phyloP scores from a whole-genome alignment of 352 stramenopile genomes.

The Phytophthora ramorum region DNA sequence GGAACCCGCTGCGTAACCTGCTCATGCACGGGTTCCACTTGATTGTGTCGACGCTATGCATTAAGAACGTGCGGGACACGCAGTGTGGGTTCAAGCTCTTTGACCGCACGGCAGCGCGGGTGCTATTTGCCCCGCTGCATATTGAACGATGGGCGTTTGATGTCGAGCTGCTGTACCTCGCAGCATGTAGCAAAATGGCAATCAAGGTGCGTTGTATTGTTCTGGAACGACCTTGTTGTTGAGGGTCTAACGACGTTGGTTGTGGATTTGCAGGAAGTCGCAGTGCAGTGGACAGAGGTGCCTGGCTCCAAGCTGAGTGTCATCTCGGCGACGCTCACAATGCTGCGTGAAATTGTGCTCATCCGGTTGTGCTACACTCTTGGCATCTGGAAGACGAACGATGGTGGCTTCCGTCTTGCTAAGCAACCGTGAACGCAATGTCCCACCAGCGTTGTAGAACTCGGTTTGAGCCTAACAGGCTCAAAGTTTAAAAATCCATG shows the following conservation, averaged over 20 bases:
- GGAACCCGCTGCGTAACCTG: slow-evolving; percentile 88
- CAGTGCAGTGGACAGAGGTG: slow-evolving; percentile 93
- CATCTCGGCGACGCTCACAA: slow-evolving; percentile 88
- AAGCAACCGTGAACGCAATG: slow-evolving; percentile 34
- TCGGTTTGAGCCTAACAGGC: slow-evolving; percentile 5
- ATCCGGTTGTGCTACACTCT: slow-evolving; percentile 92
- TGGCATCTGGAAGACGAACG: slow-evolving; percentile 82
- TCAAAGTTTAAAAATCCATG: slow-evolving; percentile 15
- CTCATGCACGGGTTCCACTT: slow-evolving; percentile 95
- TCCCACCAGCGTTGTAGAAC: slow-evolving; percentile 17
- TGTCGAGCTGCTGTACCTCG: slow-evolving; percentile 93
- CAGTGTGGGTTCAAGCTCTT: slow-evolving; percentile 97
- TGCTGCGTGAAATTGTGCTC: slow-evolving; percentile 93
- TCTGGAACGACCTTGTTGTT: not conserved
- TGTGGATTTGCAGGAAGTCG: slow-evolving; percentile 78
- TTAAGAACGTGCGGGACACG: slow-evolving; percentile 91
- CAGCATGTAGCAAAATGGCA: slow-evolving; percentile 54
- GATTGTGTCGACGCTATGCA: slow-evolving; percentile 89
- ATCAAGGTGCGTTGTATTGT: slow-evolving; percentile 55
- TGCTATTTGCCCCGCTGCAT: slow-evolving; percentile 93
- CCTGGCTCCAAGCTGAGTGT: slow-evolving; percentile 92
- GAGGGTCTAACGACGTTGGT: not conserved
- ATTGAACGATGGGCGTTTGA: slow-evolving; percentile 96
- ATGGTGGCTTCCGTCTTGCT: slow-evolving; percentile 73
- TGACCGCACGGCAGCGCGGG: slow-evolving; percentile 77